A percentile compares a stretch with the other conserved stretches of the same genome.
These are phyloP conservation scores for Cornus florida DNA, from an alignment of 148 eudicot species.

Conservation along the genomic window DNA sequence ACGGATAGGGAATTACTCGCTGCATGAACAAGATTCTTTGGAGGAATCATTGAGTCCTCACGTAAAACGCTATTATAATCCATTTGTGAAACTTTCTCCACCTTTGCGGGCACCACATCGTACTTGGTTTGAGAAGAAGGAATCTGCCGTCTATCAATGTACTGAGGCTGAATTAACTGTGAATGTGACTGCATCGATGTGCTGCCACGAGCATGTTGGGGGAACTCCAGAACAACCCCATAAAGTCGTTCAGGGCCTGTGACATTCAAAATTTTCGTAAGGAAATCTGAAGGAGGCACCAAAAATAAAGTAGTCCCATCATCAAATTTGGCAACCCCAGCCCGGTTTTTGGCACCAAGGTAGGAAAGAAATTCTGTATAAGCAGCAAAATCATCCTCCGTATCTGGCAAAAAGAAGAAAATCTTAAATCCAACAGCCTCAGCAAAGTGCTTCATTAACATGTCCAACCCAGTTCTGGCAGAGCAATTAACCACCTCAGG, in stretches of 20 bases:
- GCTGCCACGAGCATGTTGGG: constrained; percentile 40
- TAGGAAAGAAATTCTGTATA: constrained; percentile 86
- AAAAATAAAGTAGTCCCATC: constrained; percentile 91
- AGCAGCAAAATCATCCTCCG: constrained; percentile 87
- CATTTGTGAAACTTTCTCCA: constrained; percentile 33
- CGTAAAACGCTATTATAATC: constrained; percentile 30
- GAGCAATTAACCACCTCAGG: constrained; percentile 85
- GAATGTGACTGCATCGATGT: constrained; percentile 45
- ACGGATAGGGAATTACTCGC: constrained; percentile 20
- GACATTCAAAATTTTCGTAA: constrained; percentile 67
- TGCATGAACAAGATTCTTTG: constrained; percentile 33
- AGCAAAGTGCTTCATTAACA: constrained; percentile 79
- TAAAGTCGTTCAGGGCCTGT: constrained; percentile 80
- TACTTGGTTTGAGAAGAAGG: constrained; percentile 38
- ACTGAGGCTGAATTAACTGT: constrained; percentile 36
- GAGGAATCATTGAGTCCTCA: constrained; percentile 22
- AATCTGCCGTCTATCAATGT: constrained; percentile 31
- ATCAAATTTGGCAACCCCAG: constrained; percentile 92
- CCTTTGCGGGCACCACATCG: constrained; percentile 26
- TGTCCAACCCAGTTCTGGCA: constrained; percentile 86
- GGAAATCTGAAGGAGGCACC: constrained; percentile 95
- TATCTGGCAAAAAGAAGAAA: constrained; percentile 89
- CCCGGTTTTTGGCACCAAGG: constrained; percentile 73
- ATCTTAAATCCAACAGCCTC: constrained; percentile 70
- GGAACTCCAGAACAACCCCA: constrained; percentile 85